Evolutionary conservation across 352 stramenopile species (phyloP).

Genomic region (Sclerospora graminicola): DNA sequence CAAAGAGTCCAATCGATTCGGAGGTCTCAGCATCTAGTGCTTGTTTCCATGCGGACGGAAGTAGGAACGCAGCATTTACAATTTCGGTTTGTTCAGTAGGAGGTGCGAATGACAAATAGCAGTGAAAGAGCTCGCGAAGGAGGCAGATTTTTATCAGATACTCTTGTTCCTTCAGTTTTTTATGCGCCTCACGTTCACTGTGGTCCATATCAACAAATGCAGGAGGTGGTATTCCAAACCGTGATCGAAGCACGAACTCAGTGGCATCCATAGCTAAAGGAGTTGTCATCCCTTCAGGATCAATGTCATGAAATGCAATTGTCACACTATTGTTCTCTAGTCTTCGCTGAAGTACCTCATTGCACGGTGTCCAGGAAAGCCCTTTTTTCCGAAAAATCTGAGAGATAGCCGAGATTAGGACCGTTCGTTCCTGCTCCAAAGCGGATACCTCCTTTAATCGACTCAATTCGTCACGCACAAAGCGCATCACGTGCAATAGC

Average conservation of each 20-base stretch:
- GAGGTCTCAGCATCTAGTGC: constrained; percentile 3
- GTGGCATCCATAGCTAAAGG: constrained; percentile 25
- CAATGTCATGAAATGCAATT: constrained; percentile 15
- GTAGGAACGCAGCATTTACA: constrained; percentile 37
- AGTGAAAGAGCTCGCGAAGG: constrained; percentile 35
- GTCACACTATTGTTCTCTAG: constrained; percentile 9
- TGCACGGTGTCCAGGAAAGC: constrained; percentile 15
- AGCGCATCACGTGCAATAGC: constrained; percentile 46
- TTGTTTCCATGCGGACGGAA: constrained; percentile 18
- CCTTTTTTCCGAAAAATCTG: constrained; percentile 43
- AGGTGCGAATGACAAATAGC: constrained; percentile 29
- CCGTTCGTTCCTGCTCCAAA: constrained; percentile 18
- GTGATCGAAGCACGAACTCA: constrained; percentile 35
- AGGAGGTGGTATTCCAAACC: constrained; percentile 14
- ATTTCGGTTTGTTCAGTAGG: constrained; percentile 21
- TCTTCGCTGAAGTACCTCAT: constrained; percentile 8
- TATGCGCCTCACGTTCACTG: constrained; percentile 6
- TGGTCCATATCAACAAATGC: constrained; percentile 5
- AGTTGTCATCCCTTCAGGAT: constrained; percentile 2
- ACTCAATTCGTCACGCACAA: constrained; percentile 42
- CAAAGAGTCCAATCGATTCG: constrained; percentile 8
- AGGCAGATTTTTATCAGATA: constrained; percentile 36
- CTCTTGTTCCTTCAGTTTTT: constrained; percentile 14
- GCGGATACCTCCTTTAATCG: constrained; percentile 9
- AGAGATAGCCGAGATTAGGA: constrained; percentile 23